A percentile compares a stretch with the other conserved stretches of the same genome.
phyloP scores from a whole-genome alignment of 805 yeast genomes.

The Candida easanensis region DNA sequence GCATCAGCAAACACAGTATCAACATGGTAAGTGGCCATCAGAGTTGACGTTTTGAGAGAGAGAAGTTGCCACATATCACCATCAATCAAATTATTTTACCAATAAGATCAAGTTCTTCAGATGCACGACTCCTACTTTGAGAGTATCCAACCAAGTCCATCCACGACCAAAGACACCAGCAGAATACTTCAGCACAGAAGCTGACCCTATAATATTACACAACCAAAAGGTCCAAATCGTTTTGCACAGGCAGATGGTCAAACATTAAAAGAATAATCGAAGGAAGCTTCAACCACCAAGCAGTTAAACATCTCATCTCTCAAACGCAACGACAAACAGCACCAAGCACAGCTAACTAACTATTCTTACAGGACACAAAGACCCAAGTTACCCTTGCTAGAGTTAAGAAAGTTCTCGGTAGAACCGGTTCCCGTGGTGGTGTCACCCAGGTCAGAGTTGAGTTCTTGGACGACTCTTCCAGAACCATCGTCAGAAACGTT shows the following conservation, averaged over 20 bases:
- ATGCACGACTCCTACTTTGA: too few species aligned
- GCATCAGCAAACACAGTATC: constrained; percentile 16
- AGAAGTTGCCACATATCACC: neutral
- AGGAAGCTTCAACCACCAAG: too few species aligned
- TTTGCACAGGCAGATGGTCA: too few species aligned
- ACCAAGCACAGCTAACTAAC: constrained; percentile 3
- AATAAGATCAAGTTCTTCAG: too few species aligned
- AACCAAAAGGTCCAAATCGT: too few species aligned
- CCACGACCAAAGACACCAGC: too few species aligned
- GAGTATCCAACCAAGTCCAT: too few species aligned
- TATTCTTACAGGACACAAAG: constrained; percentile 26
- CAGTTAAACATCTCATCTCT: neutral
- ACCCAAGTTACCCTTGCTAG: constrained; percentile 94
- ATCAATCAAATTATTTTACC: neutral
- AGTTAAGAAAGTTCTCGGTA: constrained; percentile 98
- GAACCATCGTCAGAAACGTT: constrained; percentile 96
- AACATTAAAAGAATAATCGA: too few species aligned
- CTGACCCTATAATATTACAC: too few species aligned
- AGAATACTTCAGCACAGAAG: too few species aligned
- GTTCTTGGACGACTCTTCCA: constrained; percentile 91
- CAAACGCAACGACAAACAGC: neutral
- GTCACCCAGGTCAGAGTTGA: constrained; percentile 98
- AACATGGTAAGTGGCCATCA: constrained; percentile 23
- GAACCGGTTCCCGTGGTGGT: constrained; percentile 99
- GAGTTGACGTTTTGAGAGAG: neutral